phyloP scores from a whole-genome alignment of 2,329 filamentous ascomycete species.

The Aspergillus neotritici region DNA sequence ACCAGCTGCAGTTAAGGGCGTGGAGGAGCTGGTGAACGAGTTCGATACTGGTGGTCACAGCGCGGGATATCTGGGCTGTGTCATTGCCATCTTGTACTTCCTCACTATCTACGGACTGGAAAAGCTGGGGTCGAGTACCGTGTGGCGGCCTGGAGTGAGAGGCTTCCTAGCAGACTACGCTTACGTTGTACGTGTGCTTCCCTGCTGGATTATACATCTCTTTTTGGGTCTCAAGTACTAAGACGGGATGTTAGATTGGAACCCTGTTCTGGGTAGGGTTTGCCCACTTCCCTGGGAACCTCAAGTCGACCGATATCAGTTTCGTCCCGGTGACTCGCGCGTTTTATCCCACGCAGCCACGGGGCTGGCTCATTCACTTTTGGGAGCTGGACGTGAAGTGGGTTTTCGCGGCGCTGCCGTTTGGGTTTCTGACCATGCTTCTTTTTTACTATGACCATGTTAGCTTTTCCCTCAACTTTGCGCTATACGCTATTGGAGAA shows the following conservation, averaged over 20 bases:
- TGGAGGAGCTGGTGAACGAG: constrained; percentile 51
- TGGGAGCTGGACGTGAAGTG: constrained; percentile 67
- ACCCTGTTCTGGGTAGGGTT: constrained; percentile 80
- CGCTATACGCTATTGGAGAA: background rate
- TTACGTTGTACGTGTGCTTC: constrained; percentile 38
- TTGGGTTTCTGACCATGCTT: constrained; percentile 71
- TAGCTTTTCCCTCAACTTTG: constrained; percentile 39
- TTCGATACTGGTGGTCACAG: constrained; percentile 39
- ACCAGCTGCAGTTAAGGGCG: constrained; percentile 47
- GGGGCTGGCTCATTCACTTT: constrained; percentile 71
- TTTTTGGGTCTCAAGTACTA: background rate
- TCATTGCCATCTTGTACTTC: constrained; percentile 51
- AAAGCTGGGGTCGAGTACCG: constrained; percentile 45
- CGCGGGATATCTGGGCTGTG: constrained; percentile 46
- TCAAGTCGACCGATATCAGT: constrained; percentile 61
- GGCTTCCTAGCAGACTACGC: constrained; percentile 50
- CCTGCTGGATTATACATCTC: background rate
- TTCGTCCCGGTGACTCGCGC: constrained; percentile 67
- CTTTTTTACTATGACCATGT: constrained; percentile 87
- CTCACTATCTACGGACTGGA: constrained; percentile 48
- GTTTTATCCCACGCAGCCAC: constrained; percentile 66
- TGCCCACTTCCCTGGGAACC: constrained; percentile 69
- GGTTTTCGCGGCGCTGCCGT: constrained; percentile 73
- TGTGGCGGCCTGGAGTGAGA: constrained; percentile 42
- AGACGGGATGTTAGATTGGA: constrained; percentile 36